Evolutionary conservation across 495 filamentous ascomycete species (phyloP).

Genomic region (Penicillium riverlandense): DNA sequence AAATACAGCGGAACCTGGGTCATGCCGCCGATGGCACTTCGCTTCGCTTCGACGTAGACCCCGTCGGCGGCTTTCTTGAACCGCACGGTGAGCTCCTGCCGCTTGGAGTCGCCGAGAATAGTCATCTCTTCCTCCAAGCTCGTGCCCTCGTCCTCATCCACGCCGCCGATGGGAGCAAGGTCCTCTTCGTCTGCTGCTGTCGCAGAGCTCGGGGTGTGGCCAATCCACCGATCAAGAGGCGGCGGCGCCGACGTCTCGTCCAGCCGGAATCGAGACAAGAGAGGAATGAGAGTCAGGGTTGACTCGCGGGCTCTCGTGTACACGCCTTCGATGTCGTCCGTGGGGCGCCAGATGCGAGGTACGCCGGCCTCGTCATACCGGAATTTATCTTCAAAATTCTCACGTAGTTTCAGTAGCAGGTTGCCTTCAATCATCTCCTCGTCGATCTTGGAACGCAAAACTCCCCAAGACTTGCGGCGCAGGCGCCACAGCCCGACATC

Average conservation of each 20-base stretch:
- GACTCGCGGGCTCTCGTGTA: constrained; percentile 89
- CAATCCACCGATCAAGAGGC: constrained; percentile 74
- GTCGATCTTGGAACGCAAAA: constrained; percentile 81
- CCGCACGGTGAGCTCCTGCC: constrained; percentile 80
- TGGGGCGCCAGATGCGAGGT: constrained; percentile 92
- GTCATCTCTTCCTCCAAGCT: constrained; percentile 93
- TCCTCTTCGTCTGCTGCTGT: constrained; percentile 86
- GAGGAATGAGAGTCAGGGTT: constrained; percentile 80
- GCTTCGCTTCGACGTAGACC: constrained; percentile 94
- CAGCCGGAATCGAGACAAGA: constrained; percentile 78
- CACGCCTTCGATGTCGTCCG: constrained; percentile 91
- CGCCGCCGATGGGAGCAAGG: constrained; percentile 73
- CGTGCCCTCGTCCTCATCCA: constrained; percentile 90
- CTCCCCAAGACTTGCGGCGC: constrained; percentile 88
- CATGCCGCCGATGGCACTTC: constrained; percentile 90
- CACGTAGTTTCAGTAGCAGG: constrained; percentile 85
- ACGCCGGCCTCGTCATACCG: constrained; percentile 94
- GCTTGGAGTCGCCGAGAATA: constrained; percentile 80
- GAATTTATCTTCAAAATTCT: constrained; percentile 99
- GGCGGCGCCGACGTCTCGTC: constrained; percentile 63
- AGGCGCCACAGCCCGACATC: constrained; percentile 90
- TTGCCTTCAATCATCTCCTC: constrained; percentile 98
- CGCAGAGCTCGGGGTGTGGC: constrained; percentile 65
- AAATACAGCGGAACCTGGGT: constrained; percentile 93
- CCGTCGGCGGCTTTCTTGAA: constrained; percentile 98